Base-by-base conservation (phyloP, 73 alveolate genomes). In the Blepharisma stoltei region DNA sequence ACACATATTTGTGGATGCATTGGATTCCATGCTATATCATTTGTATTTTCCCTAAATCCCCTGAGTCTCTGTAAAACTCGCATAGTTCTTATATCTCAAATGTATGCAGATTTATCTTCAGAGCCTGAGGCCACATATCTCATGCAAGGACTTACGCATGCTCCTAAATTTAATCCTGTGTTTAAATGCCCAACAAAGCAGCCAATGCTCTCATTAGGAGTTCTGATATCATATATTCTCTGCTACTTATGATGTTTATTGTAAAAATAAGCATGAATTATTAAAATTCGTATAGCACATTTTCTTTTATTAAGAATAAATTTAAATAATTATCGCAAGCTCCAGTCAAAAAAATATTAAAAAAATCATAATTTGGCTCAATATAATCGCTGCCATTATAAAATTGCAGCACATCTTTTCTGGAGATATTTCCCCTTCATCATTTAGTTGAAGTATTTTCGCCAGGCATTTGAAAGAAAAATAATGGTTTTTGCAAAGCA, bases 51-150 rank as follows among this genome's bases (percentile, higher is more conserved):
- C 4, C 73, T 60, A 60, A 60, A 60, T 25, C 73, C 73, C 5
- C 23, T 60, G 5, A 60, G 73, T 25, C 73, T 60, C 45, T 14
- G 45, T 2, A 60, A 38, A 8, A 60, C 73, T 38, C 45, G 14
- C 48, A 9, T n/a, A 60, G 73, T 71, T 6, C 91, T 82, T 6
- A 87, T 54, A 60, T 87, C 95, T 50, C 82, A 87, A 41, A 87
- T 78, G 43, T 78, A 83, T 6, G 83, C 95, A 0, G 89, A 76
- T 41, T 91, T 69, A 68, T 83, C 91, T 71, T 87, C 95, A 7
- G 91, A 83, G 0, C 95, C 95, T 45, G 83, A 7, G 0, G 86
- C 78, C 27, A 87, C 46, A 75, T 87, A 87, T 54, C 84, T 38
- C 55, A 20, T 67, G 67, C 91, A 84, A 60, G 73, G 73, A 60